Percentiles rank a stretch among this genome's conserved stretches.
Evolutionary conservation across 768 basidiomycete species (phyloP).

Genomic region (Rhodotorula toruloides): DNA sequence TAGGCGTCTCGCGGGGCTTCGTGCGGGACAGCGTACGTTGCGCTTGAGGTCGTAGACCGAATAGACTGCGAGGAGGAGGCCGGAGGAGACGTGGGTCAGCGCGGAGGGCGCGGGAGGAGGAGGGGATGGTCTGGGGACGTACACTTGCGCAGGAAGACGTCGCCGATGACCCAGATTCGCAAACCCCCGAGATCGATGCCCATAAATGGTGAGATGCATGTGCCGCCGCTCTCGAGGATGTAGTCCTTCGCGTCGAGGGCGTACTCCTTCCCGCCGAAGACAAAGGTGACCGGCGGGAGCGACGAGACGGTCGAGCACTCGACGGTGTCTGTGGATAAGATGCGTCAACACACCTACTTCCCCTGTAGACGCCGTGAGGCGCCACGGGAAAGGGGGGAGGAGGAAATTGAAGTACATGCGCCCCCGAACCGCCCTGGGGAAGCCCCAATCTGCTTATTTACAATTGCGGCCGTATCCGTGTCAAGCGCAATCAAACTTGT

Average conservation of each 20-base stretch:
- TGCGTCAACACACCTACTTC: no score
- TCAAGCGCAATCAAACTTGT: background rate
- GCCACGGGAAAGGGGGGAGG: no score
- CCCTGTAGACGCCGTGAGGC: no score
- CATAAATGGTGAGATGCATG: constrained; percentile 89
- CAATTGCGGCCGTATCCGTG: no score
- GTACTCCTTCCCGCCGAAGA: constrained; percentile 65
- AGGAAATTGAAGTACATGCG: no score
- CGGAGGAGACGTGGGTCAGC: no score
- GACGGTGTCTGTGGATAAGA: constrained; percentile 51
- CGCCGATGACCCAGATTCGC: constrained; percentile 49
- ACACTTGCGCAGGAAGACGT: constrained; percentile 86
- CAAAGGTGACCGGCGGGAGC: constrained; percentile 78
- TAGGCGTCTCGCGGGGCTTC: background rate
- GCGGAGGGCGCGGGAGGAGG: background rate
- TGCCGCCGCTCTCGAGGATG: constrained; percentile 65
- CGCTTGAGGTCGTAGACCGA: constrained; percentile 49
- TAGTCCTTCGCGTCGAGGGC: constrained; percentile 72
- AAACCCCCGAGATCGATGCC: constrained; percentile 74
- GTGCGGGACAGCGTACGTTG: constrained; percentile 19
- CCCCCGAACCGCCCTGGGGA: no score
- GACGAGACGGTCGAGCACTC: constrained; percentile 78
- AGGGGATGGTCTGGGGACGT: constrained; percentile 45
- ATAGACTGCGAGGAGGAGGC: constrained; percentile 60
- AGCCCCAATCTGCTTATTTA: no score